These are phyloP conservation scores for Trypanosoma theileri DNA, from an alignment of 208 protist genomes.

Conservation along the genomic window DNA sequence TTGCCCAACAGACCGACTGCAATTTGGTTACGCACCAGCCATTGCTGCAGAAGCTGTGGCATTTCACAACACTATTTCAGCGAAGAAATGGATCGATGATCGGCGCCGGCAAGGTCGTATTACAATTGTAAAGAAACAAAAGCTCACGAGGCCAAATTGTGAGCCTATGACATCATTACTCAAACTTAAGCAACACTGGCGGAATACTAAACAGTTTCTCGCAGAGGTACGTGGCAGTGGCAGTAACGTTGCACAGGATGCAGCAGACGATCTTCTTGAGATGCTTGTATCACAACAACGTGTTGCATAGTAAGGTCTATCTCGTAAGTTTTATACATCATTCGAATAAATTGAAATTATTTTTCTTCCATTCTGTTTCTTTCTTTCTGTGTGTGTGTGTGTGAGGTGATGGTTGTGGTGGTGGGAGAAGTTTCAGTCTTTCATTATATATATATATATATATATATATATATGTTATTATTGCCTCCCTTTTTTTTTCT, in stretches of 20 bases:
- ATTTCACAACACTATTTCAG: slow-evolving; percentile 58
- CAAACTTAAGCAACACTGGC: slow-evolving; percentile 83
- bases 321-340: too few relatives aligned
- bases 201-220: slow-evolving; percentile 51
- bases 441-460: too few relatives aligned
- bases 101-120: slow-evolving; percentile 32
- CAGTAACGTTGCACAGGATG: slow-evolving; percentile 28
- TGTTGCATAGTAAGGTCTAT: slow-evolving; percentile 18
- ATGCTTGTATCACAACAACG: slow-evolving; percentile 74
- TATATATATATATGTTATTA: too few relatives aligned
- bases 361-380: too few relatives aligned
- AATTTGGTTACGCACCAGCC: slow-evolving; percentile 84
- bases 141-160: slow-evolving; percentile 48
- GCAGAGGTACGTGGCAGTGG: slow-evolving; percentile 35
- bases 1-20: slow-evolving; percentile 73
- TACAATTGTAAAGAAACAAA: slow-evolving; percentile 57
- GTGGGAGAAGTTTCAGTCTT: too few relatives aligned
- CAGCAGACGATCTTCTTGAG: slow-evolving; percentile 68
- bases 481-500: too few relatives aligned
- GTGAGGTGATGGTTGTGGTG: too few relatives aligned
- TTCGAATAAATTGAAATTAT: too few relatives aligned
- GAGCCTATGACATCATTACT: slow-evolving; percentile 73
- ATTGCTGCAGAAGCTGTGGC: slow-evolving; percentile 72
- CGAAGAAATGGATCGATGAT: slow-evolving; percentile 43
- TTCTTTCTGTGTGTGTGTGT: too few relatives aligned